Evolutionary conservation across 2,329 filamentous ascomycete species (phyloP), one percentile per base, ranked within the genome.

Genomic region (Aspergillus texensis): DNA sequence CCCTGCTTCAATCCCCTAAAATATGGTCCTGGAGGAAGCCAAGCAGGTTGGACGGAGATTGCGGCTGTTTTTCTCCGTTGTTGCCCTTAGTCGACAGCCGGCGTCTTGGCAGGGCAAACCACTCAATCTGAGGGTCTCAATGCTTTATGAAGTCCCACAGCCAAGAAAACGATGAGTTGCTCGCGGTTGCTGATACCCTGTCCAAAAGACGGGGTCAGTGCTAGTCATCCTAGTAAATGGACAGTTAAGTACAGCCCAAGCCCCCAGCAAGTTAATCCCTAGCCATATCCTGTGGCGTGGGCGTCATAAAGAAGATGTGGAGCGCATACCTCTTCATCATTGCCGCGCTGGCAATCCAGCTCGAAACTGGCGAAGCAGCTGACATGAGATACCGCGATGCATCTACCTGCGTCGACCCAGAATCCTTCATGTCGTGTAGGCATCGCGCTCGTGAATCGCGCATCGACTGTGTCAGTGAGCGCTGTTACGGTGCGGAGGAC

Each of bases 311-410:
- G 30, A 39, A 39, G 32, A 57, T 57, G 26, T 41, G 26, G 55
- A 28, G 39, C 16, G 12, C 2, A 21, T 46, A 26, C 3, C 34
- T 57, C 30, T 4, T 41, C 9, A 16, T 57, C 2, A 26, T 57
- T 6, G 39, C 39, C 21, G 24, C 24, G 14, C 12, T 41, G 14
- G 55, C 55, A 1, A n/a, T 24, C 24, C 55, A 45, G 10, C 12
- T 57, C n/a, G n/a, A 45, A 57, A 10, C 19, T 16, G 55, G 34
- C 55, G 32, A 43, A 36, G 28, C 55, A n/a, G 8, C 9, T 2
- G 39, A 16, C 39, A 30, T 57, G 5, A 28, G n/a, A 34, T 60
- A 62, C 45, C 56, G 61, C 50, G 41, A 62, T n/a, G 50, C 60
- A 11, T 48, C 57, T 3, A 6, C 14, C 19, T 62, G 60, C 46